These are phyloP conservation scores for Exophiala bonariae DNA, from an alignment of 2,329 filamentous ascomycete genomes.

Conservation along the genomic window DNA sequence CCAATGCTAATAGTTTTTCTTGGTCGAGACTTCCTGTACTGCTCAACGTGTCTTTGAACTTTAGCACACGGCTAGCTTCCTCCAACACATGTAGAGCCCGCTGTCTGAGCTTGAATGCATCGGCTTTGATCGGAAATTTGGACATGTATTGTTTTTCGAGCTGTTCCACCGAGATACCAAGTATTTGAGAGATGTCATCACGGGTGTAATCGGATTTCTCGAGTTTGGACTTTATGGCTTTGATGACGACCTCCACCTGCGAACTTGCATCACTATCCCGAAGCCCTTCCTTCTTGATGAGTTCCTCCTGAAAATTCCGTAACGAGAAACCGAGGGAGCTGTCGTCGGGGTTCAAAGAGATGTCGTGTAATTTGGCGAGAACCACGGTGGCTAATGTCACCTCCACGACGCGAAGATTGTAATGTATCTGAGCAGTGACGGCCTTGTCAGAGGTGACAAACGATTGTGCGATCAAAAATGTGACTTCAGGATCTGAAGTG, in stretches of 20 bases:
- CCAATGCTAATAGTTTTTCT: constrained; percentile 71
- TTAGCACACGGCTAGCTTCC: constrained; percentile 81
- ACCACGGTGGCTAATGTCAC: constrained; percentile 81
- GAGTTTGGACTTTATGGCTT: constrained; percentile 69
- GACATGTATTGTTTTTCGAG: constrained; percentile 79
- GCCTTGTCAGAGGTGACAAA: constrained; percentile 95
- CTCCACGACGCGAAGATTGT: constrained; percentile 95
- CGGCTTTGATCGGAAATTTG: constrained; percentile 84
- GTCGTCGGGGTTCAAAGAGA: constrained; percentile 73
- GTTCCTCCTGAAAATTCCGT: constrained; percentile 81
- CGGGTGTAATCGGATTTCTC: constrained; percentile 82
- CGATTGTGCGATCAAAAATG: constrained; percentile 90
- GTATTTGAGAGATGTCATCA: constrained; percentile 73
- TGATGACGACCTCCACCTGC: constrained; percentile 73
- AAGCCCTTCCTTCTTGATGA: constrained; percentile 59
- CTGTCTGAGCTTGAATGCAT: constrained; percentile 82
- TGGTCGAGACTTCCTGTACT: constrained; percentile 49
- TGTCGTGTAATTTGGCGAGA: constrained; percentile 58
- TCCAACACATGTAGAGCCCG: constrained; percentile 87
- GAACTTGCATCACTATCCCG: constrained; percentile 54
- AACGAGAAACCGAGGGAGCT: constrained; percentile 81
- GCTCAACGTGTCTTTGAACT: constrained; percentile 78
- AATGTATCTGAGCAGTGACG: constrained; percentile 87
- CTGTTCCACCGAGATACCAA: constrained; percentile 68
- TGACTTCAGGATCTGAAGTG: constrained; percentile 75